Evolutionary conservation across 345 rosid genomes (phyloP).

Genomic region (Aquilaria sinensis): DNA sequence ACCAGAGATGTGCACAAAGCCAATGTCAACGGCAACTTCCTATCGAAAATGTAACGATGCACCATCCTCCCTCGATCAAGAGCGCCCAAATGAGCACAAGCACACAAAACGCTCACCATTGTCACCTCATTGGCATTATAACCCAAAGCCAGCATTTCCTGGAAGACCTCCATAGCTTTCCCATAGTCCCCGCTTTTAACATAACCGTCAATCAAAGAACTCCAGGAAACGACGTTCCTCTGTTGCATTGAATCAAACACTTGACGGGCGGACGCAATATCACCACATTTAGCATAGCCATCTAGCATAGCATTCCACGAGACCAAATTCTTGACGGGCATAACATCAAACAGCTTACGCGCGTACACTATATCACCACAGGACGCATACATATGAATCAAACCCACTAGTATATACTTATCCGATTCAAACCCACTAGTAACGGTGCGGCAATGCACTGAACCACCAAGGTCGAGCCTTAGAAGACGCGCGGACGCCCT

Average conservation of each 20-base stretch:
- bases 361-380: constrained; percentile 41
- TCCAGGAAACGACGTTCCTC: constrained; percentile 82
- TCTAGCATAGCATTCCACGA: constrained; percentile 83
- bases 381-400: constrained; percentile 61
- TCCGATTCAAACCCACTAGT: constrained; percentile 55
- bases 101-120: constrained; percentile 79
- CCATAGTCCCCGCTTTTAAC: constrained; percentile 49
- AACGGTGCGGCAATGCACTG: constrained; percentile 35
- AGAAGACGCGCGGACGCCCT: constrained; percentile 58
- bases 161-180: constrained; percentile 62
- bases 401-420: constrained; percentile 51
- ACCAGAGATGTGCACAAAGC: constrained; percentile 62
- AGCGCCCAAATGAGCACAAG: constrained; percentile 84
- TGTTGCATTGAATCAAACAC: constrained; percentile 58
- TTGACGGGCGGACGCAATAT: constrained; percentile 40
- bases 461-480: constrained; percentile 32
- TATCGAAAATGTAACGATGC: constrained; percentile 49
- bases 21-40: constrained; percentile 43
- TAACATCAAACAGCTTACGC: constrained; percentile 62
- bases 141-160: constrained; percentile 40
- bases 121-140: constrained; percentile 75
- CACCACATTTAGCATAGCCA: constrained; percentile 67
- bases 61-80: constrained; percentile 52
- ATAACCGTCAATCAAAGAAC: constrained; percentile 77
- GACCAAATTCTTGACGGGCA: constrained; percentile 48